Percentiles rank a stretch among this genome's conserved stretches.
These are phyloP conservation scores for Pythium periplocum DNA, from an alignment of 352 stramenopile genomes.

Conservation along the genomic window DNA sequence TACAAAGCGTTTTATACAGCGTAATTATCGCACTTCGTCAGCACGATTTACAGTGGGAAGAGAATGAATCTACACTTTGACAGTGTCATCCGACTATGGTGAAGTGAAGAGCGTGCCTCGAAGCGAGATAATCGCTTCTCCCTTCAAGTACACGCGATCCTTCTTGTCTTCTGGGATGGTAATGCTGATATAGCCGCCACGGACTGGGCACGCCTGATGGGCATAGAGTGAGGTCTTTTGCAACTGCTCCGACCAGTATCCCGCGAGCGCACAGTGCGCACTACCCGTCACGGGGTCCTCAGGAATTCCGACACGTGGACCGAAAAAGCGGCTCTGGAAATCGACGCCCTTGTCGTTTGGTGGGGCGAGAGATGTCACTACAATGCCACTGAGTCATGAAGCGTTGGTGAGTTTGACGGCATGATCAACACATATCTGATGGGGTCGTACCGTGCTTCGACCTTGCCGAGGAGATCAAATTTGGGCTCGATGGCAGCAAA, in stretches of 20 bases:
- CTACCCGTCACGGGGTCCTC: conserved; percentile 94
- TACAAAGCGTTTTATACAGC: no score
- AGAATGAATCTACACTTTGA: no score
- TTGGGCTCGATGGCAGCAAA: conserved; percentile 19
- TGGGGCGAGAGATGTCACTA: conserved; percentile 23
- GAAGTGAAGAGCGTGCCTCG: conserved; percentile 19
- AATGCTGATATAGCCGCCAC: conserved; percentile 35
- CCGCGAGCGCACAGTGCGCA: conserved; percentile 82
- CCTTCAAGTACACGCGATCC: conserved; percentile 41
- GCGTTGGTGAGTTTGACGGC: neutral
- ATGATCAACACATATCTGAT: neutral
- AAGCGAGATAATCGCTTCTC: conserved; percentile 27
- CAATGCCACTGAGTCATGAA: conserved; percentile 20
- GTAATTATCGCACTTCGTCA: no score
- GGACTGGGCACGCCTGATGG: conserved; percentile 37
- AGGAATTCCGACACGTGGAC: conserved; percentile 75
- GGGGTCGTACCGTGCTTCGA: conserved; percentile 19
- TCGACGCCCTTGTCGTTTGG: conserved; percentile 23
- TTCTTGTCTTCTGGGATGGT: conserved; percentile 24
- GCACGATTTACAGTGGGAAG: no score
- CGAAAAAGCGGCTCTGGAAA: conserved; percentile 86
- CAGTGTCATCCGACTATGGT: neutral
- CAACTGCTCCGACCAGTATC: conserved; percentile 73
- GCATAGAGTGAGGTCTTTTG: conserved; percentile 35
- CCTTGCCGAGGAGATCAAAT: conserved; percentile 18